A percentile compares a stretch with the other conserved stretches of the same genome.
These are phyloP conservation scores for Tylopilus sp. DNA, from an alignment of 1,284 basidiomycete genomes.

Conservation along the genomic window DNA sequence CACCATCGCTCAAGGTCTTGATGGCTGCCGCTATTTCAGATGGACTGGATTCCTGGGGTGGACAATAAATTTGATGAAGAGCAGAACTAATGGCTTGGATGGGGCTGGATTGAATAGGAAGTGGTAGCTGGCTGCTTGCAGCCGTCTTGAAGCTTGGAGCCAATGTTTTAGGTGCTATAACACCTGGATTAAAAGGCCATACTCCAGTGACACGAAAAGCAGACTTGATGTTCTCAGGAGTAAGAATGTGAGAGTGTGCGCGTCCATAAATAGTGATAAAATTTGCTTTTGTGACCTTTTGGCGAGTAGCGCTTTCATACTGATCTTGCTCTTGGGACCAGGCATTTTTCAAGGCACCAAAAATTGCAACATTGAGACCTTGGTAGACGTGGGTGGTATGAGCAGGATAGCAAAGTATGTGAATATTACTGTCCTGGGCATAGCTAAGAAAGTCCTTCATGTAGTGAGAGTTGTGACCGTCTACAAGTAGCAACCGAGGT, in stretches of 20 bases:
- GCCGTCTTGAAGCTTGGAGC: neutral
- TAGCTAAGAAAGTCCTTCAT: too few relatives aligned
- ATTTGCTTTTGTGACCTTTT: neutral
- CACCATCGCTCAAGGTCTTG: too few relatives aligned
- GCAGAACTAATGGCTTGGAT: too few relatives aligned
- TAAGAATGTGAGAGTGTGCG: neutral
- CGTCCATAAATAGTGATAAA: neutral
- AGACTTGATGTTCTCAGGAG: neutral
- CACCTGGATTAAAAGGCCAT: neutral
- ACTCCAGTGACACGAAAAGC: neutral
- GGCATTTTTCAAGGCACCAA: neutral
- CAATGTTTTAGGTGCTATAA: neutral
- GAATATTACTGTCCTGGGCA: too few relatives aligned
- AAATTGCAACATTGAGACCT: constrained; percentile 14
- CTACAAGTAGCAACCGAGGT: too few relatives aligned
- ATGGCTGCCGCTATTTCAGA: too few relatives aligned
- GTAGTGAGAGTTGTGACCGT: too few relatives aligned
- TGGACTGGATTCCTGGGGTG: too few relatives aligned
- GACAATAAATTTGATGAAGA: too few relatives aligned
- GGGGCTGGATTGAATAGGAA: too few relatives aligned
- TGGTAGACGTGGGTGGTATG: constrained; percentile 17
- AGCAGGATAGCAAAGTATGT: too few relatives aligned
- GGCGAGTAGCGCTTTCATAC: neutral
- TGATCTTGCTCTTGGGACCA: neutral
- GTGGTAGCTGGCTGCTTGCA: too few relatives aligned